phyloP scores from a whole-genome alignment of 495 filamentous ascomycete species.

The Corynascus novoguineensis region DNA sequence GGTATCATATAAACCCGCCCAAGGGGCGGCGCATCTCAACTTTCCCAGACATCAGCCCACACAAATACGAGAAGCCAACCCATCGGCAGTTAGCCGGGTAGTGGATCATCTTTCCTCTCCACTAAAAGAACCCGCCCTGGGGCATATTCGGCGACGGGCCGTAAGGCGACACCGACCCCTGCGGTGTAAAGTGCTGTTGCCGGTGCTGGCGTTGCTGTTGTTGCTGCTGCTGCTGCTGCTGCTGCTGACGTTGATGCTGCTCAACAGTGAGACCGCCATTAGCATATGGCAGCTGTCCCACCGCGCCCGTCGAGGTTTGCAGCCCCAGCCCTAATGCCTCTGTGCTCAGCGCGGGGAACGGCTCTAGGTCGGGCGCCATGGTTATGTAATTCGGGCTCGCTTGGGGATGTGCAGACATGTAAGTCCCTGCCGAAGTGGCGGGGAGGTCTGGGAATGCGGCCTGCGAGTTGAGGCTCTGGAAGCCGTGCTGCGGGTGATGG shows the following conservation, averaged over 20 bases:
- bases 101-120: too few relatives aligned
- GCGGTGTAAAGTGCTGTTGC: constrained; percentile 33
- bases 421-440: constrained; percentile 8
- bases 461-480: constrained; percentile 7
- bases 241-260: background rate
- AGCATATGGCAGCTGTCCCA: constrained; percentile 21
- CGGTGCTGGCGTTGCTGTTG: constrained; percentile 1
- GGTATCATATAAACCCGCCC: background rate
- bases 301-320: constrained; percentile 27
- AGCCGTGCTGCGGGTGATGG: background rate
- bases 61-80: background rate
- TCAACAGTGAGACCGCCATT: constrained; percentile 14
- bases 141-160: constrained; percentile 33
- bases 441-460: constrained; percentile 20
- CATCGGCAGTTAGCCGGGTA: background rate
- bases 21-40: too few relatives aligned
- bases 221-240: background rate
- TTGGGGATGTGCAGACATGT: background rate
- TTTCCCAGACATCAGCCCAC: background rate
- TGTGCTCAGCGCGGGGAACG: constrained; percentile 33
- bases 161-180: constrained; percentile 41
- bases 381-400: constrained; percentile 18
- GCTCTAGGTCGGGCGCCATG: constrained; percentile 27
- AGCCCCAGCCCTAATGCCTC: constrained; percentile 38
- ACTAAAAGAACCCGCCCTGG: constrained; percentile 34